Evolutionary conservation across 164 flowering plant species (phyloP).

Genomic region (Litsea cubeba): DNA sequence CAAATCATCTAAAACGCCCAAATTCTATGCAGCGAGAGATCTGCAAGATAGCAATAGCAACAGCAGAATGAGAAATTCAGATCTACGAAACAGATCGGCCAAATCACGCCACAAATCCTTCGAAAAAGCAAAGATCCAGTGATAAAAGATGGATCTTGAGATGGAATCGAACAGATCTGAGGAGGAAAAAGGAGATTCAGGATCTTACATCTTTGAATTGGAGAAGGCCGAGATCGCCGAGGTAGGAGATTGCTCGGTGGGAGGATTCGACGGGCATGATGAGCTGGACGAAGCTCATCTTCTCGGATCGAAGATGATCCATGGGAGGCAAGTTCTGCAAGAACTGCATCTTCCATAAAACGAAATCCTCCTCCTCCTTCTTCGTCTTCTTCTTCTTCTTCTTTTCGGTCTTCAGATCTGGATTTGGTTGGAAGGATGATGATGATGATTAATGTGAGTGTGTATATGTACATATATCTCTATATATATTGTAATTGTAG

Average conservation of each 20-base stretch:
- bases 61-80: too few species aligned
- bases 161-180: neutral
- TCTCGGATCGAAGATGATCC: slow-evolving; percentile 91
- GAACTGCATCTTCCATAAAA: slow-evolving; percentile 33
- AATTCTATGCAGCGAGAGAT: too few species aligned
- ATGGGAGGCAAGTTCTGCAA: slow-evolving; percentile 40
- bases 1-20: too few species aligned
- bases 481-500: neutral
- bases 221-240: slow-evolving; percentile 84
- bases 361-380: neutral
- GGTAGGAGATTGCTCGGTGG: slow-evolving; percentile 71
- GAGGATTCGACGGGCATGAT: slow-evolving; percentile 92
- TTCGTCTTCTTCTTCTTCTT: neutral
- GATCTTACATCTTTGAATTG: slow-evolving; percentile 85
- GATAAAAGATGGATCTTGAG: neutral
- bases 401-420: slow-evolving; percentile 22
- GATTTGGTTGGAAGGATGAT: neutral
- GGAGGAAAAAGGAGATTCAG: neutral
- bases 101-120: too few species aligned
- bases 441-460: neutral
- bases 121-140: too few species aligned
- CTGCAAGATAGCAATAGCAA: too few species aligned
- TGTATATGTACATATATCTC: too few species aligned
- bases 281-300: slow-evolving; percentile 90
- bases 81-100: too few species aligned